phyloP scores from a whole-genome alignment of 768 basidiomycete genomes.

The Pleurotus citrinopileatus region DNA sequence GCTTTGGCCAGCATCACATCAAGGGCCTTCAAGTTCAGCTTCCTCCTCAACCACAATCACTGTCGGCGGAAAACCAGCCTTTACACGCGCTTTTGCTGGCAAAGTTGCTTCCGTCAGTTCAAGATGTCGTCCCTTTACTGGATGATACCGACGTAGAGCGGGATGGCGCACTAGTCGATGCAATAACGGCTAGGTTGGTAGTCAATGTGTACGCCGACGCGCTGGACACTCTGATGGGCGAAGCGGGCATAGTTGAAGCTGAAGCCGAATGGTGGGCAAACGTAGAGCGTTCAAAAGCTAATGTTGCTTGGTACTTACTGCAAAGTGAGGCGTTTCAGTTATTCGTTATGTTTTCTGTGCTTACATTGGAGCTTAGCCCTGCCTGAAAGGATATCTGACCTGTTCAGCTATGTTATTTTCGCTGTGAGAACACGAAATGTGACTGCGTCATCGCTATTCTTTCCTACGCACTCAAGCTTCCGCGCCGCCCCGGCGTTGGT shows the following conservation, averaged over 20 bases:
- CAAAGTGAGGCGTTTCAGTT: constrained; percentile 56
- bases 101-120: constrained; percentile 1
- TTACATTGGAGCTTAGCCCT: constrained; percentile 32
- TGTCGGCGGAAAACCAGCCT: neutral
- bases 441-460: constrained; percentile 44
- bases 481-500: constrained; percentile 51
- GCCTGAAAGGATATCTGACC: constrained; percentile 37
- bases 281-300: constrained; percentile 55
- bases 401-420: constrained; percentile 36
- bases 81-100: constrained; percentile 4
- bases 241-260: constrained; percentile 67
- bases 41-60: constrained; percentile 1
- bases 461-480: constrained; percentile 37
- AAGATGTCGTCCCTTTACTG: constrained; percentile 4
- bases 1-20: constrained; percentile 6
- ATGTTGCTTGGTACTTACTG: constrained; percentile 63
- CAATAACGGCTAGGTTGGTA: constrained; percentile 46
- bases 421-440: constrained; percentile 41
- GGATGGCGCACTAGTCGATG: constrained; percentile 35
- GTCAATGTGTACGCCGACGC: constrained; percentile 63
- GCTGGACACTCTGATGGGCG: constrained; percentile 59
- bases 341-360: neutral
- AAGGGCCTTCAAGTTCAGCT: constrained; percentile 6
- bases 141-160: constrained; percentile 25
- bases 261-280: constrained; percentile 88